phyloP scores from a whole-genome alignment of 192 early-diverging fungal genomes.

The Podila epicladia region DNA sequence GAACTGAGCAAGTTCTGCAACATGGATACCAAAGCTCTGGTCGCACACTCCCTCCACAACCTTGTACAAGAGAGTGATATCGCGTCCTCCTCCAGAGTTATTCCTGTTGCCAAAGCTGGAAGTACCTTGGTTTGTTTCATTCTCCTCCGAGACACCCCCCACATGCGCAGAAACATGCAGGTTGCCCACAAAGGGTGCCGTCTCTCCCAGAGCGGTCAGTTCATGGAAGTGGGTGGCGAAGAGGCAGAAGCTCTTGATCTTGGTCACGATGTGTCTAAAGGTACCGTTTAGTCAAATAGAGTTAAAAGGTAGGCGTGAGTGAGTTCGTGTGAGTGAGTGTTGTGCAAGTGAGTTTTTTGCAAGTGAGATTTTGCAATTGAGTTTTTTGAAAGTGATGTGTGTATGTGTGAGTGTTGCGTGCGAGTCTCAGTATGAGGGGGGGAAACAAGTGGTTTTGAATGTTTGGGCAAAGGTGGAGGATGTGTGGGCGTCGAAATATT shows the following conservation, averaged over 20 bases:
- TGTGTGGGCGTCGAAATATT: no score
- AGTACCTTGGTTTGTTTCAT: neutral
- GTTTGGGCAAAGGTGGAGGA: no score
- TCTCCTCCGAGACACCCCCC: conserved; percentile 22
- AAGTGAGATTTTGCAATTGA: no score
- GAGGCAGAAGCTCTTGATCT: conserved; percentile 78
- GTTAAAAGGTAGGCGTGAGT: neutral
- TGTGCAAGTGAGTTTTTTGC: no score
- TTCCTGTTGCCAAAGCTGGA: conserved; percentile 23
- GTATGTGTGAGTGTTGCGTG: no score
- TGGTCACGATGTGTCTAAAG: conserved; percentile 73
- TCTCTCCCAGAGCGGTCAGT: conserved; percentile 82
- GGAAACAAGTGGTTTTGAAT: no score
- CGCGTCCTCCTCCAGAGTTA: conserved; percentile 31
- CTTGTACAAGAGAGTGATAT: conserved; percentile 93
- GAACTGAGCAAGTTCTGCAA: conserved; percentile 94
- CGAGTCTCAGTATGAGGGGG: no score
- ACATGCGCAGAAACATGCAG: conserved; percentile 85
- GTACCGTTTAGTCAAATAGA: conserved; percentile 4
- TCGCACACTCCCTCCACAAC: conserved; percentile 90
- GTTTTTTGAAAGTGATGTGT: no score
- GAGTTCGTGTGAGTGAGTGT: neutral
- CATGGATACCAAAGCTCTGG: conserved; percentile 98
- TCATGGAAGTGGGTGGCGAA: conserved; percentile 99
- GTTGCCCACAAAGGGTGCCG: conserved; percentile 82